Percentiles rank a stretch among this genome's conserved stretches.
Evolutionary conservation across 2,329 filamentous ascomycete genomes (phyloP).

Genomic region (Fusarium pilosicola): DNA sequence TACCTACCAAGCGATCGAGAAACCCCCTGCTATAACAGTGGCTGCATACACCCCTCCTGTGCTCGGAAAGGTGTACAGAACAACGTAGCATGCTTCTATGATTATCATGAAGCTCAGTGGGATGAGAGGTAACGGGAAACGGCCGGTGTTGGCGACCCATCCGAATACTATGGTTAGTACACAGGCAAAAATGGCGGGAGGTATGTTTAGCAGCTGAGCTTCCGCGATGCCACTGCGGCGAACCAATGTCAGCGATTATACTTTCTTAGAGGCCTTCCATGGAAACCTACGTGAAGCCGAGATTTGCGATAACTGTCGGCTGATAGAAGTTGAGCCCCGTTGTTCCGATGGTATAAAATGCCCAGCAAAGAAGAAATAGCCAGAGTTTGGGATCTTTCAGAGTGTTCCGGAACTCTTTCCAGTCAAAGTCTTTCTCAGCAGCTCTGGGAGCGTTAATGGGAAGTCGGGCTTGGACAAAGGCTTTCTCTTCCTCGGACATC

Average conservation of each 20-base stretch:
- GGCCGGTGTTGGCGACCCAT: neutral
- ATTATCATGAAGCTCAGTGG: neutral
- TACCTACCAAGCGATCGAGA: neutral
- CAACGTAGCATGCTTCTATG: neutral
- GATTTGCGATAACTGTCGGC: neutral
- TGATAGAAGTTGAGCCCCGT: neutral
- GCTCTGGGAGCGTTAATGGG: neutral
- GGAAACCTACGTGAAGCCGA: neutral
- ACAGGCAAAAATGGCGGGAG: neutral
- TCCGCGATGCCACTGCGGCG: neutral
- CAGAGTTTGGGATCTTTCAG: neutral
- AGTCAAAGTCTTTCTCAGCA: neutral
- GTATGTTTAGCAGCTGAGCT: neutral
- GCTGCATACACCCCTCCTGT: neutral
- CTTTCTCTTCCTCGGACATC: neutral
- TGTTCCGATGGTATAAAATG: neutral
- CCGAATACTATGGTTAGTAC: neutral
- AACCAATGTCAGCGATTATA: neutral
- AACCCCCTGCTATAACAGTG: neutral
- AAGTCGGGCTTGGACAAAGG: neutral
- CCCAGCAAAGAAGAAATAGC: neutral
- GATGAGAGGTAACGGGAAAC: neutral
- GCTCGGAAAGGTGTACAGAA: neutral
- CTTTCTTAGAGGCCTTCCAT: accelerated
- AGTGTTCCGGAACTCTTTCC: neutral